Evolutionary conservation across 2,329 filamentous ascomycete species (phyloP).

Genomic region (Calonectria pseudoreteaudii): DNA sequence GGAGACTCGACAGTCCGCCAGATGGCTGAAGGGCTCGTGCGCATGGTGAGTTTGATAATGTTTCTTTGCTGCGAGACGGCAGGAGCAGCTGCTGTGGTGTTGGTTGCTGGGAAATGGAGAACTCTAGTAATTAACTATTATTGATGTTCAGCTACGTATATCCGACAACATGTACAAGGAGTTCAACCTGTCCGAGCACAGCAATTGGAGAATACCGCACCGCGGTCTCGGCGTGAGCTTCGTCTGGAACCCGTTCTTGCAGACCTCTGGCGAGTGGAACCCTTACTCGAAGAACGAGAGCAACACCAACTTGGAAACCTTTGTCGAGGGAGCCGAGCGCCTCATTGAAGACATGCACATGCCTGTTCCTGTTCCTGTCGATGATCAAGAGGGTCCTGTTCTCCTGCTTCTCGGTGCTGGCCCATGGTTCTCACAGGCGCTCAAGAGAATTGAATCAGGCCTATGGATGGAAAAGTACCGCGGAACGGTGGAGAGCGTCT

Average conservation of each 20-base stretch:
- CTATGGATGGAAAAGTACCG: slow-evolving; percentile 28
- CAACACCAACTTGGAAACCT: neutral
- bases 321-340: neutral
- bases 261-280: neutral
- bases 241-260: neutral
- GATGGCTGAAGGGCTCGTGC: slow-evolving; percentile 59
- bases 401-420: neutral
- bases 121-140: neutral
- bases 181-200: neutral
- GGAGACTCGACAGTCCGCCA: slow-evolving; percentile 70
- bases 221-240: neutral
- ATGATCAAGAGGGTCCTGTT: neutral
- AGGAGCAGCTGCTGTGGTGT: no score
- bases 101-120: no score
- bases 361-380: neutral
- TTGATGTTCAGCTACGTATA: neutral
- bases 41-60: slow-evolving; percentile 8
- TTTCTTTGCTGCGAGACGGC: no score
- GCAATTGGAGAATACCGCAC: neutral
- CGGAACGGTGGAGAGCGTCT: slow-evolving; percentile 32
- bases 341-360: neutral
- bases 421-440: neutral
- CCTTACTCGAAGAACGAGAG: neutral
- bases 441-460: neutral
- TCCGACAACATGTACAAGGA: neutral